Evolutionary conservation across 1,284 basidiomycete species (phyloP).

Genomic region (Ceratobasidium theobromae): DNA sequence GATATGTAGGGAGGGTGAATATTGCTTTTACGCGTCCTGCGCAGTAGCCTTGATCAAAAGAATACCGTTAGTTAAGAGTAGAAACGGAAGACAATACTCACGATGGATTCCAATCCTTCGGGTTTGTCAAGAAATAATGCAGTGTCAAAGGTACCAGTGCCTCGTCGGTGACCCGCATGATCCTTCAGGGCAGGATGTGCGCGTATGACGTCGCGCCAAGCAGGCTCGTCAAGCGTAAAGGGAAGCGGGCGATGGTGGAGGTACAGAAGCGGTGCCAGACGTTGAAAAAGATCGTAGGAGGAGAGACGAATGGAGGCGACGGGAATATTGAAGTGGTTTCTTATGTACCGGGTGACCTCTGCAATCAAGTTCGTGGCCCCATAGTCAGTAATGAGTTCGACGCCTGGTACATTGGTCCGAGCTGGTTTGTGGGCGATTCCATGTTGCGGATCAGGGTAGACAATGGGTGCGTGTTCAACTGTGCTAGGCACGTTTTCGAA

Average conservation of each 20-base stretch:
- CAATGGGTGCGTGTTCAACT: too few relatives aligned
- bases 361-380: too few relatives aligned
- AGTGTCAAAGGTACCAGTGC: slow-evolving; percentile 34
- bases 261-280: slow-evolving; percentile 4
- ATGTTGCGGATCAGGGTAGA: too few relatives aligned
- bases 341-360: background rate
- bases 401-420: too few relatives aligned
- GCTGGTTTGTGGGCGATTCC: too few relatives aligned
- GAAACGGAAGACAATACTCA: too few relatives aligned
- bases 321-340: background rate
- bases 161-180: slow-evolving; percentile 38
- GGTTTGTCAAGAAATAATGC: background rate
- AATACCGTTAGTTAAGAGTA: background rate
- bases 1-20: background rate
- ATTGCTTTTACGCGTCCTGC: background rate
- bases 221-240: background rate
- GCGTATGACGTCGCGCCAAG: slow-evolving; percentile 1
- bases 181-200: background rate
- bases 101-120: background rate
- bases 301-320: background rate
- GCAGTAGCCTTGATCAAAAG: background rate
- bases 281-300: background rate
- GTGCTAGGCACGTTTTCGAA: too few relatives aligned
- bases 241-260: background rate
- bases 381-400: too few relatives aligned